A percentile compares a stretch with the other conserved stretches of the same genome.
Conservation (phyloP, 192 early-diverging fungal species). For the Coemansia sp. region DNA sequence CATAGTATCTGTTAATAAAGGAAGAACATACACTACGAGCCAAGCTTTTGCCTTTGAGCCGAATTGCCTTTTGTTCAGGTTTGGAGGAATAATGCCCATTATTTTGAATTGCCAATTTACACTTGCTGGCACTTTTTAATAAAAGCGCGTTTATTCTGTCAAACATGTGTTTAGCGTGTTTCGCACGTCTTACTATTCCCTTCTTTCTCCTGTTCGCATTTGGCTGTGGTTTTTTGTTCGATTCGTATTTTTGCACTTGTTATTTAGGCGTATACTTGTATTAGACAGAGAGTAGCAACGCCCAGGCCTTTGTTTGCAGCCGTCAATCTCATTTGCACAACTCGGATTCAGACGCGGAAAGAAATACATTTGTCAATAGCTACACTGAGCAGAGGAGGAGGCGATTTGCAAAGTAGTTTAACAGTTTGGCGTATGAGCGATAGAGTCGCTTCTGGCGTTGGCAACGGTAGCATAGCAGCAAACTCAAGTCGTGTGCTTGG, state of each 20-base stretch:
- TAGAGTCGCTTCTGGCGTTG: not conserved
- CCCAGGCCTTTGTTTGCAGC: not conserved
- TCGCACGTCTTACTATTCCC: no score
- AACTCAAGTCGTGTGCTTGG: not conserved
- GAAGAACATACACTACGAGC: no score
- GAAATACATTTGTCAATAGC: not conserved
- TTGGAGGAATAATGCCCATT: not conserved
- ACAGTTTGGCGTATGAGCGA: not conserved
- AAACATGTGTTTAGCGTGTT: no score
- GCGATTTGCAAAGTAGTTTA: not conserved
- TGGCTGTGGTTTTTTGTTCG: no score
- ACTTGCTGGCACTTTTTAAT: not conserved
- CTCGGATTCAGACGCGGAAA: not conserved
- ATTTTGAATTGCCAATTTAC: not conserved
- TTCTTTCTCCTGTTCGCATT: no score
- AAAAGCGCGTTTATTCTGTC: not conserved
- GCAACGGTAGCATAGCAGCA: slow-evolving; percentile 6
- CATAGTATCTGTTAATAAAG: no score
- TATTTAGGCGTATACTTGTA: no score
- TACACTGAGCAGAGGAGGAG: not conserved
- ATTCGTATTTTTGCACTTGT: no score
- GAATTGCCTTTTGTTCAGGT: not conserved
- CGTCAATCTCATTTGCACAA: not conserved
- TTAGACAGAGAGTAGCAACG: not conserved
- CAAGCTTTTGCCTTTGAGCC: no score